Conservation (phyloP, 208 protist species). For the Naegleria gruberi region DNA sequence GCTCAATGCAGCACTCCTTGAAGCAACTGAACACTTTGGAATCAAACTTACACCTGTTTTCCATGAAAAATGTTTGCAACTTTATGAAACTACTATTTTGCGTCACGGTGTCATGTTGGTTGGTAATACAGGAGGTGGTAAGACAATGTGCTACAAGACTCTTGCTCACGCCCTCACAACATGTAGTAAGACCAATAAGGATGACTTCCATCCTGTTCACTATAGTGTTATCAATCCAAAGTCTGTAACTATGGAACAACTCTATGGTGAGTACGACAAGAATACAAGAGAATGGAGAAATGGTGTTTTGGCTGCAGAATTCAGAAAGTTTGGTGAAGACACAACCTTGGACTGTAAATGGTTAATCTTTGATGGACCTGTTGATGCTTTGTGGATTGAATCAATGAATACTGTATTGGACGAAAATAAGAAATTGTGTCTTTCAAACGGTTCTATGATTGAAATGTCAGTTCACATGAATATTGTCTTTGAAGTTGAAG, state of each 20-base stretch:
- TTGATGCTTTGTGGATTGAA: slow-evolving; percentile 90
- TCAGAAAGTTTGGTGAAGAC: slow-evolving; percentile 77
- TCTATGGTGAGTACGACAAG: slow-evolving; percentile 92
- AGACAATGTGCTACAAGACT: slow-evolving; percentile 78
- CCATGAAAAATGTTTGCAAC: slow-evolving; percentile 91
- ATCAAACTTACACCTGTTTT: slow-evolving; percentile 64
- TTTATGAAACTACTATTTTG: slow-evolving; percentile 95
- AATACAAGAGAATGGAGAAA: slow-evolving; percentile 92
- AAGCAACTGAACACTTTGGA: slow-evolving; percentile 22
- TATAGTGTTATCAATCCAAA: slow-evolving; percentile 88
- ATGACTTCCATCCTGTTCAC: slow-evolving; percentile 67
- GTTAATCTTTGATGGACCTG: slow-evolving; percentile 93
- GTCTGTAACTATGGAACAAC: slow-evolving; percentile 93
- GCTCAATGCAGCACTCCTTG: slow-evolving; percentile 49
- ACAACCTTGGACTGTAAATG: slow-evolving; percentile 80
- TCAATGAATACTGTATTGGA: slow-evolving; percentile 89
- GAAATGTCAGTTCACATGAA: slow-evolving; percentile 87
- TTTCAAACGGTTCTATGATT: slow-evolving; percentile 78
- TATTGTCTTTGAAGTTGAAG: slow-evolving; percentile 95
- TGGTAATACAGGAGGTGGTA: slow-evolving; percentile 86
- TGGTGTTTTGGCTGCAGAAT: slow-evolving; percentile 85
- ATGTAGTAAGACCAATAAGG: slow-evolving; percentile 53
- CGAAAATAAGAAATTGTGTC: slow-evolving; percentile 77
- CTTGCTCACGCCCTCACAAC: slow-evolving; percentile 67
- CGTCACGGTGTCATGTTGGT: slow-evolving; percentile 96